Conservation (phyloP, 306 rosid genomes). For the Vigna reflexopilosa region DNA sequence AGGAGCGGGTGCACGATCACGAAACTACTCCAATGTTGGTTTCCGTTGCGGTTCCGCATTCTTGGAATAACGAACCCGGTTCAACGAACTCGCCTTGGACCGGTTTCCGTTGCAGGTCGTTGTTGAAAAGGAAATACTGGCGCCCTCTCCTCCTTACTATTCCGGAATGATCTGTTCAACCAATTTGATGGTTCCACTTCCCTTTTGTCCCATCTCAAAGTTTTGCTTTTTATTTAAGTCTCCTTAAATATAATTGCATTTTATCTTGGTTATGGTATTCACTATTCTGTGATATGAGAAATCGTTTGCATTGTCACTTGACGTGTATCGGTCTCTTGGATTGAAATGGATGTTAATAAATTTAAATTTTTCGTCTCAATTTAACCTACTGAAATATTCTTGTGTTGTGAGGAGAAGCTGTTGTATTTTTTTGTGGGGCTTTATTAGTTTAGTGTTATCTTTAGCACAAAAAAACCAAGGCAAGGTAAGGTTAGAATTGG, state of each 20-base stretch:
- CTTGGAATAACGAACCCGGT: constrained; percentile 50
- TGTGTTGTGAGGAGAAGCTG: neutral
- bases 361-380: neutral
- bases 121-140: constrained; percentile 75
- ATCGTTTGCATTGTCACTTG: neutral
- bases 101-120: constrained; percentile 72
- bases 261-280: neutral
- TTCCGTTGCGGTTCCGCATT: constrained; percentile 23
- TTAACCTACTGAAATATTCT: neutral
- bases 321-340: neutral
- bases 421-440: neutral
- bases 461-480: constrained; percentile 3
- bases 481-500: constrained; percentile 49
- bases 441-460: constrained; percentile 34
- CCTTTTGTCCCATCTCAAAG: neutral
- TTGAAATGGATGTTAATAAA: neutral
- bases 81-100: constrained; percentile 65
- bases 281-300: neutral
- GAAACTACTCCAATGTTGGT: constrained; percentile 16
- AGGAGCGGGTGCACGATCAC: constrained; percentile 27
- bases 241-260: constrained; percentile 22
- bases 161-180: constrained; percentile 53
- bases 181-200: constrained; percentile 1
- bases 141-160: constrained; percentile 77
- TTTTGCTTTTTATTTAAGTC: constrained; percentile 26